Percentiles rank a stretch among this genome's conserved stretches.
These are phyloP conservation scores for Zygnema cylindricum DNA, from an alignment of 139 green algal genomes.

Conservation along the genomic window DNA sequence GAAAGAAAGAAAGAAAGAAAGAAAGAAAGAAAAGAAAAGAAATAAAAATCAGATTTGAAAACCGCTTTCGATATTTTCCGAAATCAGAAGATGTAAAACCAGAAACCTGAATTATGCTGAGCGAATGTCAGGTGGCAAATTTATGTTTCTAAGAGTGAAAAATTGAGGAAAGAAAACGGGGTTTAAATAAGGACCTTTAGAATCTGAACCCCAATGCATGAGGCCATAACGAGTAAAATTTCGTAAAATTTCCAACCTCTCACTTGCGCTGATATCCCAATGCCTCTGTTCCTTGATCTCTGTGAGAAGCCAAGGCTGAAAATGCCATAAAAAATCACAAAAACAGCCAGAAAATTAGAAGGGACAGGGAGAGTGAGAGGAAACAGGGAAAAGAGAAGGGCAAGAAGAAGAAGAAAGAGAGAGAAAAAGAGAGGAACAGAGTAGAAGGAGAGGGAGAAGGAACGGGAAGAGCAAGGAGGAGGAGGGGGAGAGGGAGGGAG, in stretches of 20 bases:
- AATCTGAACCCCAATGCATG: conserved; percentile 94
- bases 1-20: background rate
- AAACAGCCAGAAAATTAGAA: background rate
- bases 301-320: conserved; percentile 92
- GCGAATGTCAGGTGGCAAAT: too few relatives aligned
- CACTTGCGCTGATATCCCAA: conserved; percentile 91
- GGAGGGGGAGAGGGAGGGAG: background rate
- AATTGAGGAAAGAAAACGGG: background rate
- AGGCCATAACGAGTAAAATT: conserved; percentile 79
- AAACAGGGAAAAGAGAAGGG: background rate
- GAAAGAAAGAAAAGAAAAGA: background rate
- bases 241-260: conserved; percentile 90
- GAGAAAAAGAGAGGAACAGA: background rate
- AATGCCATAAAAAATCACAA: background rate
- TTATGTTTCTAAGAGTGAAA: too few relatives aligned
- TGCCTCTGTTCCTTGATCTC: conserved; percentile 94
- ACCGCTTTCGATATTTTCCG: background rate
- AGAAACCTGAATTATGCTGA: too few relatives aligned
- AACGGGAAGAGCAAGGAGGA: background rate
- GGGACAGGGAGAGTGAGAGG: background rate
- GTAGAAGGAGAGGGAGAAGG: background rate
- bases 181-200: conserved; percentile 17
- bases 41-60: too few relatives aligned
- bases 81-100: conserved; percentile 9
- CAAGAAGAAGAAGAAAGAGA: background rate